These are phyloP conservation scores for Yarrowia hollandica DNA, from an alignment of 805 yeast species.

Conservation along the genomic window DNA sequence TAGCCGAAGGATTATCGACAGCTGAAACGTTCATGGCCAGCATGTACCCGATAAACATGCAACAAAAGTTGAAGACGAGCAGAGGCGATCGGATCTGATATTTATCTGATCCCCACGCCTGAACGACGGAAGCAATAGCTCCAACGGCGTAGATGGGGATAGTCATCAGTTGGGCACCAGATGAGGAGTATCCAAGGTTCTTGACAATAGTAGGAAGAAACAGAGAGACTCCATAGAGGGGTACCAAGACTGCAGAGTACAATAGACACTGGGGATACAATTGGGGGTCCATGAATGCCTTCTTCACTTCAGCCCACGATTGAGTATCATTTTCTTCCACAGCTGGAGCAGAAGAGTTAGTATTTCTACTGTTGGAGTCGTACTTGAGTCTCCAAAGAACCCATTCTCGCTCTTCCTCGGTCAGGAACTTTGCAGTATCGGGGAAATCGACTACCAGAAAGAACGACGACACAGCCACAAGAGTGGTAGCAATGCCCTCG, in stretches of 20 bases:
- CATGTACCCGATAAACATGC: conserved; percentile 43
- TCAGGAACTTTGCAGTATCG: conserved; percentile 59
- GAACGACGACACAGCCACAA: conserved; percentile 43
- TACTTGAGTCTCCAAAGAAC: conserved; percentile 22
- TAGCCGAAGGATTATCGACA: conserved; percentile 31
- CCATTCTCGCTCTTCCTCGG: conserved; percentile 50
- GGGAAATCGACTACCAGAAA: conserved; percentile 70
- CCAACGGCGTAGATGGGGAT: conserved; percentile 48
- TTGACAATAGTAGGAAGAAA: conserved; percentile 58
- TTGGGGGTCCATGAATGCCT: conserved; percentile 52
- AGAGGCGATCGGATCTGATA: conserved; percentile 41
- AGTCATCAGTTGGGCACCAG: conserved; percentile 52
- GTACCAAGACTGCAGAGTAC: conserved; percentile 56
- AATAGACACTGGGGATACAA: conserved; percentile 52
- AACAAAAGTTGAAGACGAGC: conserved; percentile 34
- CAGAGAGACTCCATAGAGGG: conserved; percentile 61
- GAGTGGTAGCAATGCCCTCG: conserved; percentile 48
- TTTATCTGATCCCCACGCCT: conserved; percentile 37
- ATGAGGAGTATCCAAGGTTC: conserved; percentile 59
- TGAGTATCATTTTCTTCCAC: conserved; percentile 40
- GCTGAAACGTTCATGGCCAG: conserved; percentile 49
- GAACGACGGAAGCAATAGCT: conserved; percentile 39
- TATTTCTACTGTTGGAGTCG: neutral
- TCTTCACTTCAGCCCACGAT: conserved; percentile 47
- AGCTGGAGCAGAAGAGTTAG: neutral